phyloP scores from a whole-genome alignment of 1,284 basidiomycete species.

The Boletus smithii region DNA sequence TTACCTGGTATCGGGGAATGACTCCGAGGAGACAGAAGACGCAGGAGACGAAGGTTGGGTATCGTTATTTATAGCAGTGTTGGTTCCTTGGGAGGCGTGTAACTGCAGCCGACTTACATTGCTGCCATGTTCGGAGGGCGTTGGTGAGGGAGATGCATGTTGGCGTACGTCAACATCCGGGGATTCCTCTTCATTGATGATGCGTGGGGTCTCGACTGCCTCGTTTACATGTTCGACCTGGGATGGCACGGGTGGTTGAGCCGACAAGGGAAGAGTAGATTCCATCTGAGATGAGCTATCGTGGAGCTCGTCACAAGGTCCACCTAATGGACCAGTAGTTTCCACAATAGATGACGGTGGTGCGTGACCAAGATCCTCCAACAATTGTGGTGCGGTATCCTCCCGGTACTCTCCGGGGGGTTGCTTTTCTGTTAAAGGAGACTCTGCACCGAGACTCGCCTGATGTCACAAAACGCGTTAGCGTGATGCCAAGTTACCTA shows the following conservation, averaged over 20 bases:
- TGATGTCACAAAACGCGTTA: slow-evolving; percentile 11
- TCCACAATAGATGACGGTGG: slow-evolving; percentile 1
- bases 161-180: not conserved
- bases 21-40: slow-evolving; percentile 13
- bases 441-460: not conserved
- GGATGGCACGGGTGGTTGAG: slow-evolving; percentile 1
- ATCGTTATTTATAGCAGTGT: slow-evolving; percentile 3
- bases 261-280: not conserved
- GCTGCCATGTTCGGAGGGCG: slow-evolving; percentile 33
- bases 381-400: not conserved
- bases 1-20: slow-evolving; percentile 22
- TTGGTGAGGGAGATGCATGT: slow-evolving; percentile 22
- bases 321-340: too few species aligned
- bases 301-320: not conserved
- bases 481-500: not conserved
- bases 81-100: not conserved
- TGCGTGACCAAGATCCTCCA: not conserved
- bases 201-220: not conserved
- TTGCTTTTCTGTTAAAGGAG: not conserved
- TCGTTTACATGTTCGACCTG: not conserved
- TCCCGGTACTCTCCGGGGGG: not conserved
- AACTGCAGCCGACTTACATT: slow-evolving; percentile 5
- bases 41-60: slow-evolving; percentile 9
- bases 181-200: not conserved
- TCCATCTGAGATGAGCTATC: slow-evolving; percentile 1